Base-by-base conservation (phyloP, 108 stramenopile species). In the Licmophora abbreviata region DNA sequence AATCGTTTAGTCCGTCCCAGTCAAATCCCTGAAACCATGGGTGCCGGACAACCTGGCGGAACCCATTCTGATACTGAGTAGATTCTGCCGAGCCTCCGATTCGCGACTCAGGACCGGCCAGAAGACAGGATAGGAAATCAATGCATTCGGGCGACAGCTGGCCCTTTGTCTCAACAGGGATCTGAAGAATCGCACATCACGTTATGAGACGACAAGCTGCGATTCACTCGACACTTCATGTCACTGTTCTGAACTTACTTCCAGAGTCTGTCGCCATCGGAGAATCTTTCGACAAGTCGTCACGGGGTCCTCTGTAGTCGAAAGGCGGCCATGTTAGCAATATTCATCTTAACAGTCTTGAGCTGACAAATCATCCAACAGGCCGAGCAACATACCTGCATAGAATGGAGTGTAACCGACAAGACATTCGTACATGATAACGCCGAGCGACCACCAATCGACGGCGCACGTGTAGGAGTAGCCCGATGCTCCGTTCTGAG, bases 381-480 rank as follows among this genome's bases (percentile, higher is more conserved):
- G n/a, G n/a, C n/a, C n/a, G n/a, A n/a, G n/a, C n/a, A n/a, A n/a
- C n/a, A n/a, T 25, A 50, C 48, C 48, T 8, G 99, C 97, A 56
- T 98, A 99, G 61, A 99, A 99, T 0, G 99, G 99, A 0, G 99
- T 98, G 73, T 97, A 99, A 2, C 99, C 99, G 1, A 99, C 94
- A 34, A 99, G 77, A 66, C 99, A 99, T 67, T 99, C 99, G 66
- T 96, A 99, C 96, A 99, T 98, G 59, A 99, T 99, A 7, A 98
- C 97, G 9, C 99, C 99, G 29, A 99, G 65, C 34, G 77, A 81
- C 98, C 99, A 99, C 99, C 99, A 99, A 76, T 99, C 99, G 23
- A 96, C 96, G 35, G 92, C 92, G 54, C 88, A 92, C 12, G 93
- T 96, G 61, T 99, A 99, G 12, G 94, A 95, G 50, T 83, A 87